Conservation (phyloP, 768 basidiomycete genomes). For the Hygrocybe punicea region DNA sequence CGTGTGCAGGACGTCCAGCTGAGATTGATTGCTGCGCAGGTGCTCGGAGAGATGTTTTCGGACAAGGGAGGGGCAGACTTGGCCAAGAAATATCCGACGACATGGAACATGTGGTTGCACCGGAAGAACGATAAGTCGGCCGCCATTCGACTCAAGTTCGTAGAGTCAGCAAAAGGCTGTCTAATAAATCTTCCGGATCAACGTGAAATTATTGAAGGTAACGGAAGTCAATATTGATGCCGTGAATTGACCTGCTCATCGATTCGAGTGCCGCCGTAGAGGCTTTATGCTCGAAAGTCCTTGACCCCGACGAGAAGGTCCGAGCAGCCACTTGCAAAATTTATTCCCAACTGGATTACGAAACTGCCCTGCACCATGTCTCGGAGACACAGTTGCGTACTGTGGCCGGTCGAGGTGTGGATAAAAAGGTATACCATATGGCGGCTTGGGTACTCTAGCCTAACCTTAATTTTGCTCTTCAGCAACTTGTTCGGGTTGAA, state of each 20-base stretch:
- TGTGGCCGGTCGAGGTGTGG: conserved; percentile 69
- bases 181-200: conserved; percentile 65
- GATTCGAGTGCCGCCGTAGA: conserved; percentile 36
- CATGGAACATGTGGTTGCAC: conserved; percentile 82
- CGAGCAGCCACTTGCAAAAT: conserved; percentile 79
- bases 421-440: conserved; percentile 68
- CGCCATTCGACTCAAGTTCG: conserved; percentile 70
- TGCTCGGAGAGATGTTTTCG: conserved; percentile 87
- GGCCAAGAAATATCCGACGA: conserved; percentile 71
- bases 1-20: conserved; percentile 68
- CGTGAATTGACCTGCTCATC: not conserved
- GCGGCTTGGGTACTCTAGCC: not conserved
- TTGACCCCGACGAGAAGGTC: conserved; percentile 90
- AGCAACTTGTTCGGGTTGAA: conserved; percentile 65
- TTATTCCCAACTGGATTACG: conserved; percentile 84
- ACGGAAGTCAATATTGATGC: too few relatives aligned
- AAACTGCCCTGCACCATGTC: conserved; percentile 82
- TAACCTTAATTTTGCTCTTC: not conserved
- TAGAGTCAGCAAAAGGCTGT: conserved; percentile 64
- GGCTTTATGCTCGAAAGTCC: conserved; percentile 58
- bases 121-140: conserved; percentile 74
- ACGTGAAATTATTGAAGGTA: conserved; percentile 69
- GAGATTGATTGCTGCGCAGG: conserved; percentile 78
- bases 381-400: conserved; percentile 55
- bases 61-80: conserved; percentile 73